These are phyloP conservation scores for Penicillium oxalicum DNA, from an alignment of 2,329 filamentous ascomycete species.

Conservation along the genomic window DNA sequence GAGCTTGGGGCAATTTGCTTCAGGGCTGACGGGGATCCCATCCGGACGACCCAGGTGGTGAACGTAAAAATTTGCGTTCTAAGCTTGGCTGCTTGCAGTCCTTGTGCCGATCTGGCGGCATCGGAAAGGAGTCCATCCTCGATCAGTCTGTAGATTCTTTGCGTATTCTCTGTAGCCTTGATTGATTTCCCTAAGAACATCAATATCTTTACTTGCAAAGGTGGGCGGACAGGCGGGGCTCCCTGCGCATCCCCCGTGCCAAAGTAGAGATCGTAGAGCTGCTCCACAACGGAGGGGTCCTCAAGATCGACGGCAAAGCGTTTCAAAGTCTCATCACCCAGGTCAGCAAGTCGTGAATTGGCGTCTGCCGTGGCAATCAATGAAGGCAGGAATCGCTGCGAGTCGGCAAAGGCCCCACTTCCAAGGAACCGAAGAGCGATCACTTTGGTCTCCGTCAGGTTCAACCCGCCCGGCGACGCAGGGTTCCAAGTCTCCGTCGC, in stretches of 20 bases:
- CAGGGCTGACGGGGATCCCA: conserved; percentile 59
- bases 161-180: conserved; percentile 62
- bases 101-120: conserved; percentile 43
- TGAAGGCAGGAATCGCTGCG: conserved; percentile 76
- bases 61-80: conserved; percentile 79
- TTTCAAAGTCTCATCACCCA: conserved; percentile 87
- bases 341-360: conserved; percentile 72
- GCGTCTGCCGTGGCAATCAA: conserved; percentile 76
- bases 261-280: conserved; percentile 68
- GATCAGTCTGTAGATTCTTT: conserved; percentile 63
- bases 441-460: conserved; percentile 63
- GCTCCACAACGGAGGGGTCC: conserved; percentile 54
- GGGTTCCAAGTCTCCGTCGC: conserved; percentile 55
- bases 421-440: conserved; percentile 66
- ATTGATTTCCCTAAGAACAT: conserved; percentile 70
- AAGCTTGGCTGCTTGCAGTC: conserved; percentile 71
- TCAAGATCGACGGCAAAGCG: conserved; percentile 66
- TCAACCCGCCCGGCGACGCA: conserved; percentile 54
- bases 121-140: conserved; percentile 55
- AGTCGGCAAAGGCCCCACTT: conserved; percentile 77
- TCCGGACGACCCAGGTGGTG: conserved; percentile 76
- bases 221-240: conserved; percentile 51
- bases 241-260: conserved; percentile 46
- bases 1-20: conserved; percentile 60
- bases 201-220: conserved; percentile 73